Evolutionary conservation across 805 yeast genomes (phyloP), one percentile per base, ranked within the genome.

Genomic region (Saturnispora zaruensis): DNA sequence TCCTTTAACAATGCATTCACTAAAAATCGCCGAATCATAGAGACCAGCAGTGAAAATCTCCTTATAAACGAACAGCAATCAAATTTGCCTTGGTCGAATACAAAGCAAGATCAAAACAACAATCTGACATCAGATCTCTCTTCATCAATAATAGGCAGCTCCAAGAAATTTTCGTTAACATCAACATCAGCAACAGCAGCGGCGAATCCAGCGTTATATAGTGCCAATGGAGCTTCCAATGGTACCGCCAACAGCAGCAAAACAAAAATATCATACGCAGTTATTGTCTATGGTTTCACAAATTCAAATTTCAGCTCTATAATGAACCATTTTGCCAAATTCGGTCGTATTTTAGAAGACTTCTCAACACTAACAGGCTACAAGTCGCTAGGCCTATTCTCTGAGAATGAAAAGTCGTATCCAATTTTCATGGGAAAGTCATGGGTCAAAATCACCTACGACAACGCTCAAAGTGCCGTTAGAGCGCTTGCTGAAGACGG

Each of bases 361-460:
- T 41, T 53, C 18, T n/a, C 45, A 1, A 45, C 33, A 6, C 30
- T n/a, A n/a, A 46, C 20, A 9, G 24, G 34, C 25, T 24, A 24
- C 5, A 34, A 21, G n/a, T 20, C 40, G 23, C 34, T 14, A 33
- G 26, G 20, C 23, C 26, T 21, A 21, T 26, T 33, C 6, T 47
- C 44, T 16, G 25, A 16, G 6, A 37, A 16, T 25, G 41, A 43
- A 6, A 25, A 23, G 6, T 32, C 46, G 60, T 51, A 64, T 30
- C 95, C 96, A 3, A 82, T 91, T 7, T 85, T 79, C 65, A 76
- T 90, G 11, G 98, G 98, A 1, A 77, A 80, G 43, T 81, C 87
- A 37, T 91, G 98, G 98, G 81, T 90, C n/a, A 86, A 89, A 61
- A 63, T 91, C 48, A 90, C 97, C 3, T 93, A 79, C 64, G 84